Percentiles rank a stretch among this genome's conserved stretches.
These are phyloP conservation scores for Lophium mytilinum DNA, from an alignment of 495 filamentous ascomycete genomes.

Conservation along the genomic window DNA sequence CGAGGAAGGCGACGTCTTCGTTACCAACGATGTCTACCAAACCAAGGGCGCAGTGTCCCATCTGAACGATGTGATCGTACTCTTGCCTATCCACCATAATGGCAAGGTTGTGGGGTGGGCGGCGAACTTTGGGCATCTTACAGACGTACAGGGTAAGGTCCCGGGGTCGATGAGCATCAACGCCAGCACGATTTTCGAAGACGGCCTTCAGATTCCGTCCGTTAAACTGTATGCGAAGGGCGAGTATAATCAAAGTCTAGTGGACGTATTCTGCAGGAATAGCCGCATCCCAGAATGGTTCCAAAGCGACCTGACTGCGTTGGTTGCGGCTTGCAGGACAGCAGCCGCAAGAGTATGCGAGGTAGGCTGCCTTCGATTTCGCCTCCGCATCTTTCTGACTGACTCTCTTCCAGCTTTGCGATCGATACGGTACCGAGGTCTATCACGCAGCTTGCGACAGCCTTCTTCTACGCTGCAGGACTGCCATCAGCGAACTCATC, in stretches of 20 bases:
- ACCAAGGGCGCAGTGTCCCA: slow-evolving; percentile 43
- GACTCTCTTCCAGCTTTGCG: slow-evolving; percentile 29
- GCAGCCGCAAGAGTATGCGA: slow-evolving; percentile 37
- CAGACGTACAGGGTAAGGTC: slow-evolving; percentile 44
- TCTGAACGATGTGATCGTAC: slow-evolving; percentile 42
- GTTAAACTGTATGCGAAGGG: slow-evolving; percentile 42
- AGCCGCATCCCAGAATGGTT: slow-evolving; percentile 45
- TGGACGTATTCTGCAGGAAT: slow-evolving; percentile 42
- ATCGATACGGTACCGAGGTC: slow-evolving; percentile 37
- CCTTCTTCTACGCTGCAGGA: slow-evolving; percentile 39
- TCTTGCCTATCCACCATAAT: slow-evolving; percentile 41
- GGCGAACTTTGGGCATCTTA: slow-evolving; percentile 46
- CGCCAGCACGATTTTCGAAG: slow-evolving; percentile 44
- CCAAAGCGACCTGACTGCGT: slow-evolving; percentile 40
- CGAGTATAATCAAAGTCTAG: slow-evolving; percentile 37
- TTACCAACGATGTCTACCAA: slow-evolving; percentile 46
- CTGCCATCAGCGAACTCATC: slow-evolving; percentile 39
- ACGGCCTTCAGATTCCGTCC: slow-evolving; percentile 45
- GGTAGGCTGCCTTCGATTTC: too few species aligned
- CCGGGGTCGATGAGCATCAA: slow-evolving; percentile 48
- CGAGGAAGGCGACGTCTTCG: slow-evolving; percentile 43
- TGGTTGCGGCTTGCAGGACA: slow-evolving; percentile 42
- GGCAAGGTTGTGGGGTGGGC: slow-evolving; percentile 40
- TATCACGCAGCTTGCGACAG: slow-evolving; percentile 40
- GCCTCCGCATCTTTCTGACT: too few species aligned